These are phyloP conservation scores for Mycosphaerella arachidis DNA, from an alignment of 2,329 filamentous ascomycete genomes.

Conservation along the genomic window DNA sequence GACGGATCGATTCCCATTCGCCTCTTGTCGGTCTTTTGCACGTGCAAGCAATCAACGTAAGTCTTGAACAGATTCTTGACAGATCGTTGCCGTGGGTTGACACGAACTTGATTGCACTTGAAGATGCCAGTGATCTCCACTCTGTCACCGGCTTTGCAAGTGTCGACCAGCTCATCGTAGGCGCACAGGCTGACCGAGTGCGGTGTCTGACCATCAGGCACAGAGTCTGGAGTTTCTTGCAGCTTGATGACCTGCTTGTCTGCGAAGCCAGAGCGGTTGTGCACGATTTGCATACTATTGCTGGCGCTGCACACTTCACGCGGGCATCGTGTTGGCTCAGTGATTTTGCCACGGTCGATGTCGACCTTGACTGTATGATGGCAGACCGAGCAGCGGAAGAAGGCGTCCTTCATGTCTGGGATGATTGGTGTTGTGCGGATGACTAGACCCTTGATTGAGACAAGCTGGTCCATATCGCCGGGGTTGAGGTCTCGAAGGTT, in stretches of 20 bases:
- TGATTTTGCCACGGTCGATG: slow-evolving; percentile 92
- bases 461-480: slow-evolving; percentile 91
- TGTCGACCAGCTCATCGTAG: slow-evolving; percentile 94
- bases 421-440: slow-evolving; percentile 95
- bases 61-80: slow-evolving; percentile 98
- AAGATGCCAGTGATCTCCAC: slow-evolving; percentile 96
- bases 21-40: slow-evolving; percentile 94
- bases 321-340: slow-evolving; percentile 86
- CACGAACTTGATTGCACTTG: slow-evolving; percentile 84
- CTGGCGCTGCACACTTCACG: slow-evolving; percentile 73
- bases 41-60: slow-evolving; percentile 89
- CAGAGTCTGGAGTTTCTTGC: slow-evolving; percentile 91
- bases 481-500: slow-evolving; percentile 95
- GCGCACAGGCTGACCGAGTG: slow-evolving; percentile 95
- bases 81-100: slow-evolving; percentile 87
- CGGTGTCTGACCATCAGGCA: slow-evolving; percentile 92
- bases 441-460: slow-evolving; percentile 91
- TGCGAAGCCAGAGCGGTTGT: slow-evolving; percentile 90
- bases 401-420: slow-evolving; percentile 97
- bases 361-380: slow-evolving; percentile 86
- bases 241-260: slow-evolving; percentile 99
- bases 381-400: slow-evolving; percentile 93
- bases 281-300: slow-evolving; percentile 97
- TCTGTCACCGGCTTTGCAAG: slow-evolving; percentile 95
- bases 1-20: slow-evolving; percentile 86